Conservation (phyloP, 2,329 filamentous ascomycete species). For the Tolypocladium ovalisporum region DNA sequence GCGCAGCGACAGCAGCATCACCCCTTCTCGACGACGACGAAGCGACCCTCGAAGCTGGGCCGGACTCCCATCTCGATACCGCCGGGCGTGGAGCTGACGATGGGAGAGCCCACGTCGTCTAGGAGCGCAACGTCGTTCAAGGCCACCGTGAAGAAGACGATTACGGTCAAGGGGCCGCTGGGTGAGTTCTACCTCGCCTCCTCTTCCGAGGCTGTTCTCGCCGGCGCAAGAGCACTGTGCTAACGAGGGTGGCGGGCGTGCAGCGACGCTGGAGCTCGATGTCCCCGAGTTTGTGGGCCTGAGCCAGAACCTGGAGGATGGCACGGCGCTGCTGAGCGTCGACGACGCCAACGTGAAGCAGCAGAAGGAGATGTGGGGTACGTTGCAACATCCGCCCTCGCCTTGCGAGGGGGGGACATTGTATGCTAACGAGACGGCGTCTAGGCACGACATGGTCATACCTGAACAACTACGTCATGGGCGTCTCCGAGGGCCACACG, state of each 20-base stretch:
- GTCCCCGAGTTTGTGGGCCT: constrained; percentile 73
- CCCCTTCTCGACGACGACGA: constrained; percentile 60
- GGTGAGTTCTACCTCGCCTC: constrained; percentile 47
- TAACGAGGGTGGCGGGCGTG: constrained; percentile 1
- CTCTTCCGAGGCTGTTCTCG: background rate
- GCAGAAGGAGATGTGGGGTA: constrained; percentile 96
- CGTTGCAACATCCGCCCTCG: constrained; percentile 7
- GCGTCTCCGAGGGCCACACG: constrained; percentile 92
- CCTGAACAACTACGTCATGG: constrained; percentile 80
- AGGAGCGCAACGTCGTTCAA: constrained; percentile 48
- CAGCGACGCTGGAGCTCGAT: constrained; percentile 64
- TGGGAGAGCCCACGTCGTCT: constrained; percentile 49
- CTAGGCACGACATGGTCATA: constrained; percentile 82
- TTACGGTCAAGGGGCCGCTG: constrained; percentile 72
- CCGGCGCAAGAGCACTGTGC: background rate
- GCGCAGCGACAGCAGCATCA: constrained; percentile 21
- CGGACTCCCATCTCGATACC: constrained; percentile 70
- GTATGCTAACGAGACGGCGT: background rate
- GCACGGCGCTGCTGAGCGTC: constrained; percentile 59
- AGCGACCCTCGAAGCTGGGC: constrained; percentile 72
- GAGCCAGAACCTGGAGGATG: constrained; percentile 50
- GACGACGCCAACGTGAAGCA: constrained; percentile 56
- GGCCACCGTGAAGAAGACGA: constrained; percentile 50
- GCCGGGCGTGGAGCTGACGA: constrained; percentile 66
- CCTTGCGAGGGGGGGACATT: background rate